Conservation (phyloP, 441 rosid genomes). For the Raphanus hybrid region DNA sequence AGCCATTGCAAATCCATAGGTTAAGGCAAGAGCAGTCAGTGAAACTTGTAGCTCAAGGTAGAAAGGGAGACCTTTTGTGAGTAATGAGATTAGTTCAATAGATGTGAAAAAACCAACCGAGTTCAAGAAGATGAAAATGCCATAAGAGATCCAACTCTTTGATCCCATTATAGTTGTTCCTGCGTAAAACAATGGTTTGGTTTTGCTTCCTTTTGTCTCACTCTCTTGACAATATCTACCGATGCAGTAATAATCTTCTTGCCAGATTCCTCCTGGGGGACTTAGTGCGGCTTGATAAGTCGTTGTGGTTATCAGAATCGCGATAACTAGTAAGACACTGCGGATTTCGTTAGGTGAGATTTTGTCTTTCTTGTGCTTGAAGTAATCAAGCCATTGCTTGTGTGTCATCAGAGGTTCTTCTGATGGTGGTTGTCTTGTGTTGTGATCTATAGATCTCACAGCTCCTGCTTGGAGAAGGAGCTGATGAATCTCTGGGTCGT, state of each 20-base stretch:
- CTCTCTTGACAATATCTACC: conserved; percentile 19
- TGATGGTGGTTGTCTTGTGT: conserved; percentile 14
- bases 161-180: conserved; percentile 44
- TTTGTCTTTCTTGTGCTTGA: conserved; percentile 34
- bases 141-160: conserved; percentile 30
- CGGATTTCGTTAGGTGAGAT: conserved; percentile 38
- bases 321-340: conserved; percentile 39
- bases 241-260: conserved; percentile 36
- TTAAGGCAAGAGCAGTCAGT: conserved; percentile 33
- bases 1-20: conserved; percentile 42
- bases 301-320: conserved; percentile 48
- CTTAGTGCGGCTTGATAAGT: conserved; percentile 50
- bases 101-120: conserved; percentile 31
- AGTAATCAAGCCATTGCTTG: conserved; percentile 34
- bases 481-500: conserved; percentile 33
- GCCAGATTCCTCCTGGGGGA: conserved; percentile 55
- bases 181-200: conserved; percentile 17
- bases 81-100: conserved; percentile 30
- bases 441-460: conserved; percentile 22
- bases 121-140: conserved; percentile 39
- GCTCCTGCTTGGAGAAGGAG: conserved; percentile 28
- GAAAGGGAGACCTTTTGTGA: conserved; percentile 36
- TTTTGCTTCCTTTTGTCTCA: conserved; percentile 3
- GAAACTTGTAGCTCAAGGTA: conserved; percentile 43
- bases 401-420: conserved; percentile 32